These are phyloP conservation scores for Sugiyamaella paludigena DNA, from an alignment of 1,139 yeast genomes.

Conservation along the genomic window DNA sequence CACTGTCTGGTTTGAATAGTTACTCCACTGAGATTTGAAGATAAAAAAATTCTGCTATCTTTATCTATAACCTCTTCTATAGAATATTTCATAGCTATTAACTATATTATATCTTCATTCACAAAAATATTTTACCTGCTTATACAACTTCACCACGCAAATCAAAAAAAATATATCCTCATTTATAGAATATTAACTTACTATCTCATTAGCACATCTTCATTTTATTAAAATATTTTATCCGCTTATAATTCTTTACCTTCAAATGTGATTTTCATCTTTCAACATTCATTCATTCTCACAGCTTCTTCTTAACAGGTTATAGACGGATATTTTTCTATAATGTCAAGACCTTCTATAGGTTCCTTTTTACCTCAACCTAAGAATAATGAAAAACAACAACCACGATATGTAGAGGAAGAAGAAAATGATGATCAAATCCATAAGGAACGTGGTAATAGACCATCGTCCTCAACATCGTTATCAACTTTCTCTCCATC, in stretches of 20 bases:
- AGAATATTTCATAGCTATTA: neutral
- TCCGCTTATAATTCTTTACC: too few species aligned
- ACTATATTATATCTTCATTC: constrained; percentile 2
- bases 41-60: neutral
- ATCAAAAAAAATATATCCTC: neutral
- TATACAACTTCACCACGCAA: neutral
- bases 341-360: constrained; percentile 9
- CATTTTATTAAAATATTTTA: too few species aligned
- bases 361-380: constrained; percentile 11
- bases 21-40: neutral
- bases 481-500: neutral
- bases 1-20: too few species aligned
- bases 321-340: neutral
- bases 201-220: too few species aligned
- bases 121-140: constrained; percentile 5
- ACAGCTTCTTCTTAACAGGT: too few species aligned
- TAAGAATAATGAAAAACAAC: constrained; percentile 8
- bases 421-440: neutral
- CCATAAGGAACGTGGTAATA: neutral
- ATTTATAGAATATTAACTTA: too few species aligned
- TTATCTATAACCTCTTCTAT: neutral
- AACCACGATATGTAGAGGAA: constrained; percentile 5
- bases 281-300: too few species aligned
- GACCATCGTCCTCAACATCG: neutral
- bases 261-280: too few species aligned